Conservation (phyloP, 2,329 filamentous ascomycete species). For the Diplodia intermedia region DNA sequence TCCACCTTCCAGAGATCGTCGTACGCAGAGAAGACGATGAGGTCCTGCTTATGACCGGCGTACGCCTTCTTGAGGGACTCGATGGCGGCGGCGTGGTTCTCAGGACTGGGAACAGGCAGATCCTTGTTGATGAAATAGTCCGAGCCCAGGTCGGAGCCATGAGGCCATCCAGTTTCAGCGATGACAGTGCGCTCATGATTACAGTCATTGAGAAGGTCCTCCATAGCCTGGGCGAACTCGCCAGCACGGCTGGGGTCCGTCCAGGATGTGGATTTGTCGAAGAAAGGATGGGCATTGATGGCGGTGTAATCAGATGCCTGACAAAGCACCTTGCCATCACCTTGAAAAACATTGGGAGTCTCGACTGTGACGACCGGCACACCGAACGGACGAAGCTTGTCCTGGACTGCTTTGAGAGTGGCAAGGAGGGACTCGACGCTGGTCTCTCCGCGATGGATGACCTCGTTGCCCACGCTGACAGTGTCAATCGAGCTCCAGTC, state of each 20-base stretch:
- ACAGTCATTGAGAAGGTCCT: constrained; percentile 57
- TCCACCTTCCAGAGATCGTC: constrained; percentile 81
- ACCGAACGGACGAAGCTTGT: constrained; percentile 67
- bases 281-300: constrained; percentile 85
- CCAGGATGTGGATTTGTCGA: constrained; percentile 59
- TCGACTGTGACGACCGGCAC: constrained; percentile 83
- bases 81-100: constrained; percentile 72
- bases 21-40: constrained; percentile 80
- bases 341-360: constrained; percentile 70
- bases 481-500: constrained; percentile 75
- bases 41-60: constrained; percentile 12
- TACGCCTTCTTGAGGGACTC: constrained; percentile 36
- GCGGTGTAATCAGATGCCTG: constrained; percentile 77
- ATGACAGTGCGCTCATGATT: constrained; percentile 70
- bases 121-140: constrained; percentile 60
- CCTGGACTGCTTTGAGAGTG: constrained; percentile 65
- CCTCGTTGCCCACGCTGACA: constrained; percentile 80
- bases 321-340: constrained; percentile 69
- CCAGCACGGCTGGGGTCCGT: constrained; percentile 65
- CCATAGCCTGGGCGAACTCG: constrained; percentile 67
- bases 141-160: constrained; percentile 58
- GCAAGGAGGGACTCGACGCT: constrained; percentile 62
- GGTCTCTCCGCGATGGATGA: constrained; percentile 63
- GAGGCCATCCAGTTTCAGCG: constrained; percentile 87
- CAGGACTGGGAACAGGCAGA: constrained; percentile 69